Evolutionary conservation across 2,329 filamentous ascomycete species (phyloP).

Genomic region (Botryosphaeria dothidea): DNA sequence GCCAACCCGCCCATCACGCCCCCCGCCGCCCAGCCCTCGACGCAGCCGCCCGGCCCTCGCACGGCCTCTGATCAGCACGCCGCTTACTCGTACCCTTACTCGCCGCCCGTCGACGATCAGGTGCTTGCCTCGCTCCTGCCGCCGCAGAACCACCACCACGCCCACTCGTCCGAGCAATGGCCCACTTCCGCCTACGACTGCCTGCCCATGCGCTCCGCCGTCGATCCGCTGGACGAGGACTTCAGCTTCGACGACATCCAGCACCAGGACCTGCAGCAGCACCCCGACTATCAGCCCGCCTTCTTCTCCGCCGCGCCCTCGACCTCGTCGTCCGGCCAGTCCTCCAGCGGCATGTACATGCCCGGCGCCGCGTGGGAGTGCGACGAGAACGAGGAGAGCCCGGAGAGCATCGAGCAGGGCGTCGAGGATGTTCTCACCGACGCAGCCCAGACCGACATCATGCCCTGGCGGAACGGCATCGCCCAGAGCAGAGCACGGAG

Average conservation of each 20-base stretch:
- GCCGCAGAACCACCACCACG: background rate
- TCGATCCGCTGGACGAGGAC: conserved; percentile 4
- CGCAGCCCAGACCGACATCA: conserved; percentile 19
- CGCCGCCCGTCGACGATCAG: conserved; percentile 7
- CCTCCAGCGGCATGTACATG: background rate
- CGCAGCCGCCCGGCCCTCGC: background rate
- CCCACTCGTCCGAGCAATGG: background rate
- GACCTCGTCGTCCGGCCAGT: background rate
- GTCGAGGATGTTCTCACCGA: conserved; percentile 1
- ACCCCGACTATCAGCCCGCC: background rate
- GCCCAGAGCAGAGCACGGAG: background rate
- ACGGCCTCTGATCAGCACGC: background rate
- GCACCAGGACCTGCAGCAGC: background rate
- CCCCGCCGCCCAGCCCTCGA: background rate
- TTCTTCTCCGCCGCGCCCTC: background rate
- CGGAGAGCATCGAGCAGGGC: conserved; percentile 21
- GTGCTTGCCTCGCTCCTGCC: background rate
- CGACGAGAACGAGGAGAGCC: conserved; percentile 25
- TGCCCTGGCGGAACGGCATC: conserved; percentile 11
- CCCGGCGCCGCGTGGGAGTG: background rate
- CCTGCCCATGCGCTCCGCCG: background rate
- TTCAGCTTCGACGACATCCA: conserved; percentile 5
- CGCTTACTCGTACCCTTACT: conserved; percentile 10
- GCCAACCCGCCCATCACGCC: background rate
- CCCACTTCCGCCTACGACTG: background rate